Percentiles rank a stretch among this genome's conserved stretches.
Conservation (phyloP, 495 filamentous ascomycete species). For the Talaromyces trachyspermus region DNA sequence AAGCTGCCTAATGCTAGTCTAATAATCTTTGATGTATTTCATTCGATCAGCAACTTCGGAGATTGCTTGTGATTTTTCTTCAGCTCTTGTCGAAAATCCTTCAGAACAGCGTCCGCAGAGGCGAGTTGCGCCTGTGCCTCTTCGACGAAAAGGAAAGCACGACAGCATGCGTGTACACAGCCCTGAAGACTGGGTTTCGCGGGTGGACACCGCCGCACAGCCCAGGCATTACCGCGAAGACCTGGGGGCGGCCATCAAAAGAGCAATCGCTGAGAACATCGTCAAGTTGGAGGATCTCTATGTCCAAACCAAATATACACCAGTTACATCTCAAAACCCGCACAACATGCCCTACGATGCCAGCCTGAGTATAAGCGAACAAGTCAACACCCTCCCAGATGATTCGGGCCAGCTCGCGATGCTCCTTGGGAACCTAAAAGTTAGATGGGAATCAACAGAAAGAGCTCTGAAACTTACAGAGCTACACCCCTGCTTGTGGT, state of each 20-base stretch:
- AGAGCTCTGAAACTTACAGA: no score
- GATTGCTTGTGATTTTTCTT: no score
- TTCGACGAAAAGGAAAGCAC: conserved; percentile 75
- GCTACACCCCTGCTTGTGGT: no score
- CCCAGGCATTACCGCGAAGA: conserved; percentile 72
- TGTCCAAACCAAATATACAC: conserved; percentile 79
- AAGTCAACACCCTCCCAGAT: conserved; percentile 57
- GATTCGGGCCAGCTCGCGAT: no score
- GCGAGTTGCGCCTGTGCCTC: no score
- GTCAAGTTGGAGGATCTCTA: conserved; percentile 55
- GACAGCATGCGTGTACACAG: conserved; percentile 57
- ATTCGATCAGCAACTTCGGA: no score
- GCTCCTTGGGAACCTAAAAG: no score
- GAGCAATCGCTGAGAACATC: conserved; percentile 48
- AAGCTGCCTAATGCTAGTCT: no score
- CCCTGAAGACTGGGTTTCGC: conserved; percentile 63
- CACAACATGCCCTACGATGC: conserved; percentile 53
- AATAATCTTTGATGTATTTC: no score
- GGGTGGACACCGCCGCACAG: conserved; percentile 72
- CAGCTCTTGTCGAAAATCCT: no score
- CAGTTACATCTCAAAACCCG: conserved; percentile 50
- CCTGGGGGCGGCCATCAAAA: conserved; percentile 54
- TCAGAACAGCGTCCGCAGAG: no score
- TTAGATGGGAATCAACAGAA: no score
- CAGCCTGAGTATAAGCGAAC: conserved; percentile 43